phyloP scores from a whole-genome alignment of 2,329 filamentous ascomycete genomes.

The Aspergillaceae sp. region DNA sequence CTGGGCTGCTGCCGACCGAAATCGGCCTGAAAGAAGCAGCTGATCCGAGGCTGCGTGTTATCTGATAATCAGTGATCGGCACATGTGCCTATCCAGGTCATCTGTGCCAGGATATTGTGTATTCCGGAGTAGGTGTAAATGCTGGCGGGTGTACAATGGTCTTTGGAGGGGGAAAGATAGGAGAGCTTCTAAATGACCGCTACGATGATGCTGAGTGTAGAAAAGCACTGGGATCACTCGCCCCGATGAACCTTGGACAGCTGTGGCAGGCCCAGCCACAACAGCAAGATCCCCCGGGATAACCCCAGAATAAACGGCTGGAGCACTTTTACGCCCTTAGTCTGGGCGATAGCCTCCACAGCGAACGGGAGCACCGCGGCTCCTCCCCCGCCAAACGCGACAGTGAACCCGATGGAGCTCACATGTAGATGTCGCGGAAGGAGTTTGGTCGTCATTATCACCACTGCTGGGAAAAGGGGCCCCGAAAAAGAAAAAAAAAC shows the following conservation, averaged over 20 bases:
- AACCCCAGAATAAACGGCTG: conserved; percentile 52
- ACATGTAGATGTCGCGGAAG: conserved; percentile 67
- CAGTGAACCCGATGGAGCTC: conserved; percentile 69
- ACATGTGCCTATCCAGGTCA: neutral
- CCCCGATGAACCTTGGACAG: conserved; percentile 6
- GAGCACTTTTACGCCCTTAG: conserved; percentile 50
- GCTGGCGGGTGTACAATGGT: too few species aligned
- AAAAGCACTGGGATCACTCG: neutral
- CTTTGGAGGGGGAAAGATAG: too few species aligned
- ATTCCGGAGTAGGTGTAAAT: neutral
- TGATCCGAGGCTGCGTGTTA: conserved; percentile 1
- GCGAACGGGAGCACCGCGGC: conserved; percentile 43
- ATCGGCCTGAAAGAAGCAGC: neutral
- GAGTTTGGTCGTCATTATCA: conserved; percentile 65
- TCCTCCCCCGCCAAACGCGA: conserved; percentile 66
- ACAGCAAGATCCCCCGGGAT: conserved; percentile 40
- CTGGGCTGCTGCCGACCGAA: neutral
- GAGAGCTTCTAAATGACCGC: neutral
- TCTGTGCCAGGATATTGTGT: neutral
- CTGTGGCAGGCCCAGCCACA: conserved; percentile 40
- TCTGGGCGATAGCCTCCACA: conserved; percentile 43
- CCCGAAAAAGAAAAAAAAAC: conserved; percentile 82
- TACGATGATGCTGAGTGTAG: too few species aligned
- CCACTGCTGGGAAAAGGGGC: conserved; percentile 66
- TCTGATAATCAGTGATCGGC: neutral